Evolutionary conservation across 208 protist species (phyloP).

Genomic region (Borovskyia barvae): DNA sequence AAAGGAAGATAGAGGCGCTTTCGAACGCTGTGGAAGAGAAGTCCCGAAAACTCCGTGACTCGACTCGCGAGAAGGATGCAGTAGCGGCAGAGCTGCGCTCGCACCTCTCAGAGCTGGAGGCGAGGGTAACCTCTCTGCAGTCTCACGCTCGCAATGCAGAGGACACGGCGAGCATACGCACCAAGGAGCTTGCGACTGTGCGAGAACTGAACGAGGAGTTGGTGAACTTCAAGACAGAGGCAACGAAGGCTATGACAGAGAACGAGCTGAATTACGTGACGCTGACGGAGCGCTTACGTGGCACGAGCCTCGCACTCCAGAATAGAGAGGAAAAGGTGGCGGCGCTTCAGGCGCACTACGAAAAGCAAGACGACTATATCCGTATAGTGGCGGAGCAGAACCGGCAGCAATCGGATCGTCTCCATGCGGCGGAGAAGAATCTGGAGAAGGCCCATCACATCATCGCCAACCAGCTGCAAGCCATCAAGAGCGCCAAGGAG

Average conservation of each 20-base stretch:
- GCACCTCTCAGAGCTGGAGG: conserved; percentile 23
- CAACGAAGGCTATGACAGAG: conserved; percentile 59
- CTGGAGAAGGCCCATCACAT: conserved; percentile 86
- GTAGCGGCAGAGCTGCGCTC: conserved; percentile 7
- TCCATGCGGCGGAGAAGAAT: conserved; percentile 33
- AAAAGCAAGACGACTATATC: conserved; percentile 81
- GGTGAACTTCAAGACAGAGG: conserved; percentile 54
- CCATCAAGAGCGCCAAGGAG: conserved; percentile 64
- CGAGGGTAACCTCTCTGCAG: conserved; percentile 24
- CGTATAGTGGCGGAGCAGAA: conserved; percentile 72
- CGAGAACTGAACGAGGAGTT: conserved; percentile 60
- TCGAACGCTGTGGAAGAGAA: conserved; percentile 13
- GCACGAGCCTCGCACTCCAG: conserved; percentile 34
- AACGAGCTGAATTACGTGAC: conserved; percentile 80
- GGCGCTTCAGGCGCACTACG: conserved; percentile 59
- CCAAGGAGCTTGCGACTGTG: conserved; percentile 49
- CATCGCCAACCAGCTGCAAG: conserved; percentile 77
- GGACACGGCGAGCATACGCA: conserved; percentile 37
- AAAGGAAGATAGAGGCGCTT: conserved; percentile 20
- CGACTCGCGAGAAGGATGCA: conserved; percentile 10
- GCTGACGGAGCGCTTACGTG: conserved; percentile 66
- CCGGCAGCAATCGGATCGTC: conserved; percentile 47
- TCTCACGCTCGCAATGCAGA: conserved; percentile 39
- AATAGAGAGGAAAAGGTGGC: conserved; percentile 64
- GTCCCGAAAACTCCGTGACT: conserved; percentile 21